Conservation (phyloP, 2,329 filamentous ascomycete species). For the Fusarium euwallaceae region DNA sequence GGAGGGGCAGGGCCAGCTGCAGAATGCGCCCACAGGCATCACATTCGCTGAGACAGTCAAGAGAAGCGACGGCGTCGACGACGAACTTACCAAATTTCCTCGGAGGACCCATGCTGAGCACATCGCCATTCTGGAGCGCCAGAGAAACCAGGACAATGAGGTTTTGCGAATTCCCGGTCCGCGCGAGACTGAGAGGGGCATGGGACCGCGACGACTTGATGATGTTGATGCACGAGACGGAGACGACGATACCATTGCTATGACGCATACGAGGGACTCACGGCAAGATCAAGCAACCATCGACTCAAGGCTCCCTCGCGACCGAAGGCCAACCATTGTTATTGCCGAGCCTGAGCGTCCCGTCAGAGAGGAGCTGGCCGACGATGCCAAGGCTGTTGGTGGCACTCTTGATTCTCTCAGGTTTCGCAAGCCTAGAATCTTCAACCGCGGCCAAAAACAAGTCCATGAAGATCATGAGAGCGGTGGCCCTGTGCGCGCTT, state of each 20-base stretch:
- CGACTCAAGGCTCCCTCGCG: slow-evolving; percentile 45
- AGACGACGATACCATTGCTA: slow-evolving; percentile 50
- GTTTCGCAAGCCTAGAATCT: slow-evolving; percentile 58
- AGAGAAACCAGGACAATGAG: slow-evolving; percentile 80
- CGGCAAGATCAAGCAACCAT: slow-evolving; percentile 36
- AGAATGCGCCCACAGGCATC: slow-evolving; percentile 58
- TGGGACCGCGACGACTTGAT: slow-evolving; percentile 71
- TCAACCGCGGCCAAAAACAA: slow-evolving; percentile 55
- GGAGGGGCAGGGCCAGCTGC: slow-evolving; percentile 22
- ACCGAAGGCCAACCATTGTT: slow-evolving; percentile 70
- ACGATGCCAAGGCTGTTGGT: slow-evolving; percentile 58
- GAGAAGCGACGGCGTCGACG: slow-evolving; percentile 67
- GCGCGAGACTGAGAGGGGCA: slow-evolving; percentile 87
- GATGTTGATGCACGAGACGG: slow-evolving; percentile 55
- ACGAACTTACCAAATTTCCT: slow-evolving; percentile 60
- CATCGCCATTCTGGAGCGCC: slow-evolving; percentile 88
- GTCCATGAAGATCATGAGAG: slow-evolving; percentile 54
- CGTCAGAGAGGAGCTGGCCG: slow-evolving; percentile 53
- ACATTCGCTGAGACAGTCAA: slow-evolving; percentile 78
- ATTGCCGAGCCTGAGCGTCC: slow-evolving; percentile 72
- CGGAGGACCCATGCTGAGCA: slow-evolving; percentile 77
- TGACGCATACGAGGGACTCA: slow-evolving; percentile 47
- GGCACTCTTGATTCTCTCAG: slow-evolving; percentile 58
- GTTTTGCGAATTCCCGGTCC: slow-evolving; percentile 92
- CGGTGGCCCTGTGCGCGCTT: slow-evolving; percentile 41